Base-by-base conservation (phyloP, 768 basidiomycete genomes). In the Rubroboletus satanas region DNA sequence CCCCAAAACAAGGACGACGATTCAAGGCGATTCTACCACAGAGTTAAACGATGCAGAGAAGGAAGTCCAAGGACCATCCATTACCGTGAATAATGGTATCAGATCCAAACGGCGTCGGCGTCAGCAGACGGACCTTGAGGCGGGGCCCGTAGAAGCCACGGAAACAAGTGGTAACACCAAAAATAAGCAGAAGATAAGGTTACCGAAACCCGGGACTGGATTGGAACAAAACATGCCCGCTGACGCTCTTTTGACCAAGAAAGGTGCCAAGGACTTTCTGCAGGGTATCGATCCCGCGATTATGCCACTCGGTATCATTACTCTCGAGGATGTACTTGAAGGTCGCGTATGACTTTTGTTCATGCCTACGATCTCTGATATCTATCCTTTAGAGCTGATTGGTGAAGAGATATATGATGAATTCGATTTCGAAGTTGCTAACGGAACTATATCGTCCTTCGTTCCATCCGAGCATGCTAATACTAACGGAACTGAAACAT, bases 361-460 rank as follows among this genome's bases (percentile, higher is more conserved):
- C n/a, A 6, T 36, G 10, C 14, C 42, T 4, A 6, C 29, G 4
- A 11, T 33, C 0, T 18, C 52, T 63, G 35, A 68, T 10, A 21
- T 52, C 4, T 6, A 3, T 17, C n/a, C 15, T 47, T 33, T 62
- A 90, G 93, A 94, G 66, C 78, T 95, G 11, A 94, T 95, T 52
- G 93, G 93, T 14, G 91, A 94, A 72, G 93, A 94, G 64, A 93
- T 95, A 49, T 91, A 90, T 56, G 91, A 94, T 64, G 93, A 94
- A 72, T 93, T 90, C 66, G 92, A 93, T 64, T 79, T 81, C 11
- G 82, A 90, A 69, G 90, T 88, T 39, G 81, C 81, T n/a, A 81
- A 77, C 57, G 81, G 79, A 77, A 64, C 82, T 66, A 63, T 77
- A 58, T 76, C 72, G 21, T 73, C 65, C 51, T 80, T 71, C 64